Evolutionary conservation across 208 protist genomes (phyloP), one percentile per base, ranked within the genome.

Genomic region (Spongospora subterranea): DNA sequence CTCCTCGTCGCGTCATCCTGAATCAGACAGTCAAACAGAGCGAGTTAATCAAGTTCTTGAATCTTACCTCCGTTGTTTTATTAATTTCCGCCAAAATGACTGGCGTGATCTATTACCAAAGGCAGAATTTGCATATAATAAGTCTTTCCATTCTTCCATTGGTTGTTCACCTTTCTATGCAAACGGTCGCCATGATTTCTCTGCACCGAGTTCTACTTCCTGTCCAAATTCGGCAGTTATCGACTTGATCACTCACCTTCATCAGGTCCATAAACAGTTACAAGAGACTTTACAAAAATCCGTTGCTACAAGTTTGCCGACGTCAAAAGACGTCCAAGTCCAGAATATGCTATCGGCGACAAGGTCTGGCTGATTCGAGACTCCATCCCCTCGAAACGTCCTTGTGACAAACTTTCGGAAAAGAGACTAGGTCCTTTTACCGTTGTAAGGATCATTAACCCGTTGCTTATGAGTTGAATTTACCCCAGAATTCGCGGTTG

Each of bases 81-180:
- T 82, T n/a, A 82, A 82, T n/a, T 82, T 40, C n/a, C 6, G n/a
- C 6, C 71, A 82, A 82, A 43, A 82, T n/a, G 71, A 82, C 71
- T 82, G 71, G 71, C 17, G 6, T 35, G 35, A 6, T 20, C 71
- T 82, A 13, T n/a, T 82, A 40, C 13, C 71, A 35, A 6, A 40
- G 11, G 71, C 71, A 6, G 71, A 82, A 82, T 82, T 82, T 82
- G n/a, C 71, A 43, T 82, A 82, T n/a, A 82, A 35, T n/a, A 82
- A 82, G 6, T 6, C 71, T 17, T 35, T 6, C 17, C 71, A 82
- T 82, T 45, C 71, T 43, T 35, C 71, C 6, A 82, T n/a, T 40
- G n/a, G 17, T 35, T 17, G 6, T 35, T 82, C 71, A 82, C 71
- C 71, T 6, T 82, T 82, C 35, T 82, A 17, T 6, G 71, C 71